Percentiles rank a stretch among this genome's conserved stretches.
These are phyloP conservation scores for Calonectria henricotiae DNA, from an alignment of 2,329 filamentous ascomycete species.

Conservation along the genomic window DNA sequence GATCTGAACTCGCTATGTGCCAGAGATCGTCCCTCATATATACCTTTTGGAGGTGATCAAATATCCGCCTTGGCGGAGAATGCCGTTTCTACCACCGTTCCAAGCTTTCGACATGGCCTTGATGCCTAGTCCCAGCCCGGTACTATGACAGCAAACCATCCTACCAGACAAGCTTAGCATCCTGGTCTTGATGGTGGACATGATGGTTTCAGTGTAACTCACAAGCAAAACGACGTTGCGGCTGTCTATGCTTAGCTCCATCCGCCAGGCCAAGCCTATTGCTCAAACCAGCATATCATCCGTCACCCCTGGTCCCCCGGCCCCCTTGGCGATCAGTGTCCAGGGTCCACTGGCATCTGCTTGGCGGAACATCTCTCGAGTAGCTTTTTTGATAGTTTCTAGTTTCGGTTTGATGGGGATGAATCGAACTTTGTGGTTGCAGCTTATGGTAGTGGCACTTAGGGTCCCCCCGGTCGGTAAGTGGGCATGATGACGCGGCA, in stretches of 20 bases:
- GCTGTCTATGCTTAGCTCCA: constrained; percentile 25
- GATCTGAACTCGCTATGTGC: constrained; percentile 27
- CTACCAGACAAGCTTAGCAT: constrained; percentile 42
- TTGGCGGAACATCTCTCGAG: constrained; percentile 49
- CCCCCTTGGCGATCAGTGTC: constrained; percentile 46
- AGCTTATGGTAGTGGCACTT: constrained; percentile 17
- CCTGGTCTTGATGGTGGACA: constrained; percentile 40
- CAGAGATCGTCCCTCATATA: constrained; percentile 42
- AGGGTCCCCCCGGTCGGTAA: constrained; percentile 32
- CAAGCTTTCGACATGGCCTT: constrained; percentile 32
- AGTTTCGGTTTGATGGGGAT: constrained; percentile 47
- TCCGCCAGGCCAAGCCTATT: constrained; percentile 9
- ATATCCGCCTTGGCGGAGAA: constrained; percentile 21
- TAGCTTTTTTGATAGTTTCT: constrained; percentile 33
- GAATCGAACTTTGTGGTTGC: constrained; percentile 29
- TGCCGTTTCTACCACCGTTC: constrained; percentile 29
- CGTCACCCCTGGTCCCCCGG: constrained; percentile 22
- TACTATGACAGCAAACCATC: constrained; percentile 40
- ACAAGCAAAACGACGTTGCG: constrained; percentile 40
- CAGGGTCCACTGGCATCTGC: constrained; percentile 40
- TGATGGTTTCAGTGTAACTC: constrained; percentile 48
- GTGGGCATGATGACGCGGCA: constrained; percentile 48
- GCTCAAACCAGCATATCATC: constrained; percentile 24
- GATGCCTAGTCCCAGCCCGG: constrained; percentile 32
- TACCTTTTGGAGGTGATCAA: constrained; percentile 34